phyloP scores from a whole-genome alignment of 2,329 filamentous ascomycete species.

The Arthrobotrys musiformis region DNA sequence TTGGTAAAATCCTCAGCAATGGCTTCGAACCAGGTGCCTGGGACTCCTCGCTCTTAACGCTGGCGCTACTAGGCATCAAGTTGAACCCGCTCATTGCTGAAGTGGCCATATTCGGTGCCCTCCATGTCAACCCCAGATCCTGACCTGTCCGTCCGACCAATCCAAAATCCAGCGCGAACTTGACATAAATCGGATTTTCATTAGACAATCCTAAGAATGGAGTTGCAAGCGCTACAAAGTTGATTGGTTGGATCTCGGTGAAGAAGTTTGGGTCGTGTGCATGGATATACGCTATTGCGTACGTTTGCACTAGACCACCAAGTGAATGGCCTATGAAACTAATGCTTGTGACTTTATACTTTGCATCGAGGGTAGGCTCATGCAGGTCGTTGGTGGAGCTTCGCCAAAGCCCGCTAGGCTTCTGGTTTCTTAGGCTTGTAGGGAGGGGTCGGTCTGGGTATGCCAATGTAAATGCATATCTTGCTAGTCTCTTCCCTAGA shows the following conservation, averaged over 20 bases:
- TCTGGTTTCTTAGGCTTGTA: slow-evolving; percentile 69
- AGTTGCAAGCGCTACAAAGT: slow-evolving; percentile 88
- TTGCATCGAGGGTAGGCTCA: slow-evolving; percentile 60
- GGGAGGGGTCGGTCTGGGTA: slow-evolving; percentile 93
- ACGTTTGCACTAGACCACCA: slow-evolving; percentile 88
- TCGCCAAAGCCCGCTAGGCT: slow-evolving; percentile 63
- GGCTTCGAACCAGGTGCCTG: slow-evolving; percentile 86
- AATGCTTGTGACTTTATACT: slow-evolving; percentile 88
- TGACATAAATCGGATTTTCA: slow-evolving; percentile 96
- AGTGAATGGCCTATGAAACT: slow-evolving; percentile 94
- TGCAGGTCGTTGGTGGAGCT: slow-evolving; percentile 58
- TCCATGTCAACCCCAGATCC: slow-evolving; percentile 93
- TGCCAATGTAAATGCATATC: slow-evolving; percentile 87
- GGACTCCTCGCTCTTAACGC: slow-evolving; percentile 68
- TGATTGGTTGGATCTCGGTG: slow-evolving; percentile 82
- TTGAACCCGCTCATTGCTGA: slow-evolving; percentile 67
- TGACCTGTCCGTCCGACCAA: slow-evolving; percentile 95
- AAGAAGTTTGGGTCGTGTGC: slow-evolving; percentile 96
- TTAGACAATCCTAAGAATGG: slow-evolving; percentile 93
- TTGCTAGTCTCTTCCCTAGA: slow-evolving; percentile 90
- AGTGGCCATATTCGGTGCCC: slow-evolving; percentile 79
- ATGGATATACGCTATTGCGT: slow-evolving; percentile 94
- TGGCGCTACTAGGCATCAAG: slow-evolving; percentile 42
- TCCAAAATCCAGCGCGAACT: slow-evolving; percentile 95
- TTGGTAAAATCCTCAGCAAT: slow-evolving; percentile 85